Base-by-base conservation (phyloP, 2,329 filamentous ascomycete species). In the Stagonosporopsis cucurbitacearum region DNA sequence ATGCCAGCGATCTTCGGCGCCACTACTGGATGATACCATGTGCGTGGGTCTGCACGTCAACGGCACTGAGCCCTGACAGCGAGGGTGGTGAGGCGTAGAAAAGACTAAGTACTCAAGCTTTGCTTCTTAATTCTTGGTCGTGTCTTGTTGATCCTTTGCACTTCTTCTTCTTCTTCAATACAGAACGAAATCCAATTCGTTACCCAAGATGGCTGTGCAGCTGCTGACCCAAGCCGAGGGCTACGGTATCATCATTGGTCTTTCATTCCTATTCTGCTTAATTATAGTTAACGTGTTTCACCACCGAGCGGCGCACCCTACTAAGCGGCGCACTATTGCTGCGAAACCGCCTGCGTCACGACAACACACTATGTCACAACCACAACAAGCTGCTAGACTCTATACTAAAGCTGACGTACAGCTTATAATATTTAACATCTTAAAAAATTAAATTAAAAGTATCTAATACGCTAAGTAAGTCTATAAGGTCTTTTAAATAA, bases 241-340 rank as follows among this genome's bases (percentile, higher is more conserved):
- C 15, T 64, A 64, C 19, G 59, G 57, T 30, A 49, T 62, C n/a
- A 58, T 58, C 33, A 59, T 64, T 20, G 59, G 59, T 19, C 53
- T 62, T 12, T 50, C 50, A 1, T 49, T 57, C 0, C 30, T 55
- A 11, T 58, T 63, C 25, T 58, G 56, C 39, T 26, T 54, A 3
- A 54, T 64, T 25, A 63, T 62, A n/a, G n/a, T n/a, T n/a, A n/a
- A n/a, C n/a, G n/a, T n/a, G n/a, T n/a, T n/a, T n/a, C n/a, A n/a
- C n/a, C n/a, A n/a, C n/a, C n/a, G n/a, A n/a, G n/a, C n/a, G n/a
- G n/a, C n/a, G n/a, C n/a, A n/a, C n/a, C n/a, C n/a, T n/a, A n/a
- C n/a, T n/a, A n/a, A n/a, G n/a, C n/a, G n/a, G n/a, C n/a, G n/a
- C n/a, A n/a, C n/a, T n/a, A n/a, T n/a, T n/a, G n/a, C n/a, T n/a